Percentiles rank a stretch among this genome's conserved stretches.
These are phyloP conservation scores for Penicillium samsonianum DNA, from an alignment of 495 filamentous ascomycete genomes.

Conservation along the genomic window DNA sequence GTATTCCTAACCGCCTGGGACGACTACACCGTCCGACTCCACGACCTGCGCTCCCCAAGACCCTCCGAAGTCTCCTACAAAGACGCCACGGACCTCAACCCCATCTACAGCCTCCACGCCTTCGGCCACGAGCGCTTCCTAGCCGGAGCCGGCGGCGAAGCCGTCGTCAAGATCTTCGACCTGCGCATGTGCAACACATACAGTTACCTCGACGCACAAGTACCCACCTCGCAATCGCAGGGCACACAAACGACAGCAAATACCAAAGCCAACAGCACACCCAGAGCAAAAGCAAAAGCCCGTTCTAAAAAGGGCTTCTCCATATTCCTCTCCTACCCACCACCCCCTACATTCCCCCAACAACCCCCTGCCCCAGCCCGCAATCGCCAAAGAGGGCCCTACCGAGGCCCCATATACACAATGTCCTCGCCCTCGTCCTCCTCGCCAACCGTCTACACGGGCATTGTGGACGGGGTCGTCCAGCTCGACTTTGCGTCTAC, in stretches of 20 bases:
- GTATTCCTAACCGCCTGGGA: constrained; percentile 64
- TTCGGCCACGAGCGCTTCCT: constrained; percentile 59
- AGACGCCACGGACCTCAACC: constrained; percentile 56
- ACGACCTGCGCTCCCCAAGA: constrained; percentile 61
- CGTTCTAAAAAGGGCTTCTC: constrained; percentile 39
- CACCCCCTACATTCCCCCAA: constrained; percentile 16
- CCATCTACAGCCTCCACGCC: constrained; percentile 61
- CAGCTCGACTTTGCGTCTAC: constrained; percentile 56
- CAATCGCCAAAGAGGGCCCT: constrained; percentile 22
- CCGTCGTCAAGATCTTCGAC: constrained; percentile 65
- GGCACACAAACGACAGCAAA: neutral
- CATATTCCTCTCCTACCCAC: constrained; percentile 38
- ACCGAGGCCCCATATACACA: constrained; percentile 57
- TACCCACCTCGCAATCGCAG: constrained; percentile 6
- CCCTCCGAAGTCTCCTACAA: constrained; percentile 50
- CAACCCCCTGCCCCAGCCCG: constrained; percentile 7
- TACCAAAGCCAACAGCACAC: neutral
- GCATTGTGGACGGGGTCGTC: constrained; percentile 53
- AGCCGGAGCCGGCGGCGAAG: constrained; percentile 56
- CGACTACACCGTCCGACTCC: constrained; percentile 63
- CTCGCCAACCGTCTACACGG: constrained; percentile 60
- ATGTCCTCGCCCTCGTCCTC: constrained; percentile 57
- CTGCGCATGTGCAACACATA: constrained; percentile 57
- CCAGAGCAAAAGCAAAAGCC: neutral
- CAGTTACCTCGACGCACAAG: constrained; percentile 37